phyloP scores from a whole-genome alignment of 2,329 filamentous ascomycete genomes.

The Zarea fungicola region DNA sequence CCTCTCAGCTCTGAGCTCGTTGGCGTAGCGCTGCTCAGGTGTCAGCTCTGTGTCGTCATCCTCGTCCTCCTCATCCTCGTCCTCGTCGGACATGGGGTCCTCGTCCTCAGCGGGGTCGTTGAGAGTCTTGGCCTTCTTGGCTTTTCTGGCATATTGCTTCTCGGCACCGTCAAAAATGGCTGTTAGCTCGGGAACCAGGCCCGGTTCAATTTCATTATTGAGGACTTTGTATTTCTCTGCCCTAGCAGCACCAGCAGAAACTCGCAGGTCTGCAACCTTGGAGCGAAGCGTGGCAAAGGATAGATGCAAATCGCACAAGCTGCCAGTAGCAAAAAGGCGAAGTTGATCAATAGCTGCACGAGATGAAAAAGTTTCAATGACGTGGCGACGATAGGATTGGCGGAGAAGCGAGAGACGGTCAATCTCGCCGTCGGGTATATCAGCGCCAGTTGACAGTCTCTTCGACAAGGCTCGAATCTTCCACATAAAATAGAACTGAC shows the following conservation, averaged over 20 bases:
- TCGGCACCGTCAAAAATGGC: conserved; percentile 75
- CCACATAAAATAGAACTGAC: conserved; percentile 95
- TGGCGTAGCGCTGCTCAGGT: conserved; percentile 54
- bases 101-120: conserved; percentile 67
- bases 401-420: conserved; percentile 54
- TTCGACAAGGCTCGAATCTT: conserved; percentile 61
- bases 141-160: conserved; percentile 68
- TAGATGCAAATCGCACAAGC: conserved; percentile 75
- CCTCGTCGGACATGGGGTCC: conserved; percentile 62
- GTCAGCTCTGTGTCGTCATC: conserved; percentile 50
- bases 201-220: conserved; percentile 62
- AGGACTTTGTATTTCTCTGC: conserved; percentile 36
- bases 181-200: conserved; percentile 62
- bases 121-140: conserved; percentile 50
- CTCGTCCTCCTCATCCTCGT: conserved; percentile 49
- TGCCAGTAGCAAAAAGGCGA: conserved; percentile 68
- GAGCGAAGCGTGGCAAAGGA: conserved; percentile 70
- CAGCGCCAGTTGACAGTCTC: conserved; percentile 49
- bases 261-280: conserved; percentile 37
- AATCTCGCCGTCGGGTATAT: conserved; percentile 52
- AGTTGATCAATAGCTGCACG: conserved; percentile 70
- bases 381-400: conserved; percentile 53
- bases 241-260: conserved; percentile 21
- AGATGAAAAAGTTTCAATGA: conserved; percentile 64
- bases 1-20: conserved; percentile 73